These are phyloP conservation scores for Chionographis japonica DNA, from an alignment of 106 monocot genomes.

Conservation along the genomic window DNA sequence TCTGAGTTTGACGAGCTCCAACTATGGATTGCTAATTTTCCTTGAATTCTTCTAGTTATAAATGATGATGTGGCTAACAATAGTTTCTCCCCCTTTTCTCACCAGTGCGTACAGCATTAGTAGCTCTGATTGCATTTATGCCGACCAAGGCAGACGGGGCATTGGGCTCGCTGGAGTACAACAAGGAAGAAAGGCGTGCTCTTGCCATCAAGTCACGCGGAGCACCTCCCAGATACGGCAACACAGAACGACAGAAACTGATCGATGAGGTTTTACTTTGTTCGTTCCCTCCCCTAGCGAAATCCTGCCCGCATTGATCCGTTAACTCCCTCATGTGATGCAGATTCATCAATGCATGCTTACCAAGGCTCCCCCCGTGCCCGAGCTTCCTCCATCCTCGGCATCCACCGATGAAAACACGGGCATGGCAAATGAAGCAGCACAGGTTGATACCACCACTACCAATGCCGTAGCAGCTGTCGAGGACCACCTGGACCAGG, in stretches of 20 bases:
- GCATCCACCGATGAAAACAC: not conserved
- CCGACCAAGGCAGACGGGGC: slow-evolving; percentile 96
- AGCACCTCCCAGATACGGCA: slow-evolving; percentile 59
- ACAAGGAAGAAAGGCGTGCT: slow-evolving; percentile 69
- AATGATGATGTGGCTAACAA: not conserved
- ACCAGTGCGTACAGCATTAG: slow-evolving; percentile 85
- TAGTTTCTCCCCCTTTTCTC: slow-evolving; percentile 6
- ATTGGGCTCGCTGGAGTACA: slow-evolving; percentile 90
- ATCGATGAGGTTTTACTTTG: slow-evolving; percentile 61
- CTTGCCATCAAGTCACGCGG: slow-evolving; percentile 93
- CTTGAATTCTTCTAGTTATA: too few relatives aligned
- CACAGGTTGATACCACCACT: slow-evolving; percentile 9
- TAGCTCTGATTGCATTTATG: slow-evolving; percentile 95
- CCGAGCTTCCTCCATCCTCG: slow-evolving; percentile 20
- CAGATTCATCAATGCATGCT: slow-evolving; percentile 90
- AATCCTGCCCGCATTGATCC: too few relatives aligned
- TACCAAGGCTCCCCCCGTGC: slow-evolving; percentile 69
- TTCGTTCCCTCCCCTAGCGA: not conserved
- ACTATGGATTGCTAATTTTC: too few relatives aligned
- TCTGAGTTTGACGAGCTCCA: too few relatives aligned
- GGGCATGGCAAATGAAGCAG: slow-evolving; percentile 3
- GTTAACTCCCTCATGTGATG: not conserved
- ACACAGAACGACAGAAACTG: slow-evolving; percentile 73
- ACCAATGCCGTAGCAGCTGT: not conserved
- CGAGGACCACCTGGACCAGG: slow-evolving; percentile 23